A percentile compares a stretch with the other conserved stretches of the same genome.
Conservation (phyloP, 176 grass and related monocot species). For the Lolium rigidum region DNA sequence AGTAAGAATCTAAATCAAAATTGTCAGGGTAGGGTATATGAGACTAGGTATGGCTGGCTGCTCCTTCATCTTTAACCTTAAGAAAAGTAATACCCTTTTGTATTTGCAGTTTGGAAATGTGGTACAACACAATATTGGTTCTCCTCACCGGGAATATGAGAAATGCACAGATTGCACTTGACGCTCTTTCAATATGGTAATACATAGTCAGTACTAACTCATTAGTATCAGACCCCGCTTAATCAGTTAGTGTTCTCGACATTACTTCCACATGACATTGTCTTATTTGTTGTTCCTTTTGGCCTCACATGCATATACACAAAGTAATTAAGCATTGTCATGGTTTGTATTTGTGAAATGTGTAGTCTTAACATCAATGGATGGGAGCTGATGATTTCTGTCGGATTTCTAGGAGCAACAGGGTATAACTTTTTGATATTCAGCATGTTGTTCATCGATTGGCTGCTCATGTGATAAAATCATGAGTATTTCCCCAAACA, state of each 20-base stretch:
- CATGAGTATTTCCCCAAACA: background rate
- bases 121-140: slow-evolving; percentile 85
- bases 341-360: background rate
- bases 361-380: slow-evolving; percentile 91
- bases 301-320: background rate
- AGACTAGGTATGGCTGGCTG: background rate
- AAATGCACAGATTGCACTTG: slow-evolving; percentile 79
- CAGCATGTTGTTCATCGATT: background rate
- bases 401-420: slow-evolving; percentile 70
- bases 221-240: background rate
- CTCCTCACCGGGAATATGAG: slow-evolving; percentile 85
- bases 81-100: background rate
- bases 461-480: background rate
- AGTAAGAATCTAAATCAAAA: background rate
- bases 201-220: background rate
- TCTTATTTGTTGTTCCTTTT: background rate
- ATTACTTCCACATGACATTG: background rate
- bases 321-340: background rate
- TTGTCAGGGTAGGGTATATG: no score
- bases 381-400: slow-evolving; percentile 96
- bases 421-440: slow-evolving; percentile 57
- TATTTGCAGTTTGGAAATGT: slow-evolving; percentile 78
- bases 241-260: background rate
- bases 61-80: background rate
- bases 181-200: slow-evolving; percentile 95